A percentile compares a stretch with the other conserved stretches of the same genome.
Conservation (phyloP, 345 rosid genomes). For the Citrus cavaleriei region DNA sequence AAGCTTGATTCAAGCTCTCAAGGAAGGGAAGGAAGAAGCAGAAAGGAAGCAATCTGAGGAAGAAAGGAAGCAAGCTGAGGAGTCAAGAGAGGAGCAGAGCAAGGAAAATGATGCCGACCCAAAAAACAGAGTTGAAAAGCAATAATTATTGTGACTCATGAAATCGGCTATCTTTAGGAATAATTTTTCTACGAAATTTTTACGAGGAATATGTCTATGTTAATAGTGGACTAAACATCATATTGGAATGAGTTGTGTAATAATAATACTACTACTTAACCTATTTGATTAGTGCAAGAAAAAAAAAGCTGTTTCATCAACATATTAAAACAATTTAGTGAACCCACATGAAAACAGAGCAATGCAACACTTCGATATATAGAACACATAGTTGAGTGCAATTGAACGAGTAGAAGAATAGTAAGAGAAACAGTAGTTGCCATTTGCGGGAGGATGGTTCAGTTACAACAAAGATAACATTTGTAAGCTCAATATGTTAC, state of each 20-base stretch:
- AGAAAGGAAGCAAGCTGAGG: constrained; percentile 16
- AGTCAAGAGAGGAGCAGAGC: background rate
- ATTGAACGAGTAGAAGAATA: background rate
- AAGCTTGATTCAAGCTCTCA: constrained; percentile 35
- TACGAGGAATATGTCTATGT: background rate
- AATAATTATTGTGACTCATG: background rate
- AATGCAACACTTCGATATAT: background rate
- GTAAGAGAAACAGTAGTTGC: constrained; percentile 6
- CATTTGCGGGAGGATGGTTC: constrained; percentile 19
- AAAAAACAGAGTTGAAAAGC: background rate
- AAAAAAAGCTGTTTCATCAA: background rate
- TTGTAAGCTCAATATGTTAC: background rate
- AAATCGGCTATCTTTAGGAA: background rate
- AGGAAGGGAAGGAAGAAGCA: constrained; percentile 29
- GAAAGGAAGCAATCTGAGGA: background rate
- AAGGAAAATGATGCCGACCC: constrained; percentile 13
- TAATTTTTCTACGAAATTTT: background rate
- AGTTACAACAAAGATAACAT: background rate
- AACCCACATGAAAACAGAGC: background rate
- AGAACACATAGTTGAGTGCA: background rate
- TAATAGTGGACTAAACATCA: background rate
- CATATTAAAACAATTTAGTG: background rate
- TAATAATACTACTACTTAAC: no score
- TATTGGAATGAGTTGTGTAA: background rate
- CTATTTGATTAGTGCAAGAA: background rate